phyloP scores from a whole-genome alignment of 2,329 filamentous ascomycete genomes.

The Colletotrichum spaethianum region DNA sequence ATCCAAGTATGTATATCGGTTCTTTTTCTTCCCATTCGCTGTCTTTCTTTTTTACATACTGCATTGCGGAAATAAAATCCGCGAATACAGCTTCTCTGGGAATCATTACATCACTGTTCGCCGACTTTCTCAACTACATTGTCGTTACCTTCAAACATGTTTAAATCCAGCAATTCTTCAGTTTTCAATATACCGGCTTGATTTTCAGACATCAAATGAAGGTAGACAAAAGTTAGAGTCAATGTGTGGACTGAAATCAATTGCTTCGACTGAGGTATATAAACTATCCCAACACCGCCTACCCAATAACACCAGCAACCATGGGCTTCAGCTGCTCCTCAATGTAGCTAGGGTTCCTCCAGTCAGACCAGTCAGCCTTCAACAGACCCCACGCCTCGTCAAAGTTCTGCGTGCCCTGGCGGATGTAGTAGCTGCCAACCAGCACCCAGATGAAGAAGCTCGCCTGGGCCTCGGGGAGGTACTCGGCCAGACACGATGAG shows the following conservation, averaged over 20 bases:
- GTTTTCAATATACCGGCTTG: no score
- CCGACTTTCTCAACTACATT: no score
- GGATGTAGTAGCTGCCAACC: slow-evolving; percentile 70
- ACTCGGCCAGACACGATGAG: slow-evolving; percentile 65
- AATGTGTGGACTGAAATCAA: background rate
- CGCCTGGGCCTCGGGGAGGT: slow-evolving; percentile 62
- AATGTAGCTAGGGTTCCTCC: slow-evolving; percentile 62
- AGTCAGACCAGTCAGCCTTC: slow-evolving; percentile 67
- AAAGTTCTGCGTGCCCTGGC: slow-evolving; percentile 65
- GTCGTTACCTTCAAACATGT: no score
- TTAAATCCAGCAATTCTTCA: no score
- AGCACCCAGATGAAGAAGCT: slow-evolving; percentile 74
- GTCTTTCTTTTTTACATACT: background rate
- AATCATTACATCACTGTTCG: accelerated
- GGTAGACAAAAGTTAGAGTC: no score
- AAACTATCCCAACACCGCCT: background rate
- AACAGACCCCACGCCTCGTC: slow-evolving; percentile 72
- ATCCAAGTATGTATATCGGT: background rate
- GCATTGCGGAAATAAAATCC: no score
- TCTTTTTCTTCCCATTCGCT: no score
- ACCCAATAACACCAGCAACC: slow-evolving; percentile 51
- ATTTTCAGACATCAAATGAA: no score
- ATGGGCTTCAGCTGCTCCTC: slow-evolving; percentile 57
- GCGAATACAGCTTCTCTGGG: no score
- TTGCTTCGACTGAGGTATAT: background rate